Base-by-base conservation (phyloP, 2,329 filamentous ascomycete genomes). In the Zalaria obscura region DNA sequence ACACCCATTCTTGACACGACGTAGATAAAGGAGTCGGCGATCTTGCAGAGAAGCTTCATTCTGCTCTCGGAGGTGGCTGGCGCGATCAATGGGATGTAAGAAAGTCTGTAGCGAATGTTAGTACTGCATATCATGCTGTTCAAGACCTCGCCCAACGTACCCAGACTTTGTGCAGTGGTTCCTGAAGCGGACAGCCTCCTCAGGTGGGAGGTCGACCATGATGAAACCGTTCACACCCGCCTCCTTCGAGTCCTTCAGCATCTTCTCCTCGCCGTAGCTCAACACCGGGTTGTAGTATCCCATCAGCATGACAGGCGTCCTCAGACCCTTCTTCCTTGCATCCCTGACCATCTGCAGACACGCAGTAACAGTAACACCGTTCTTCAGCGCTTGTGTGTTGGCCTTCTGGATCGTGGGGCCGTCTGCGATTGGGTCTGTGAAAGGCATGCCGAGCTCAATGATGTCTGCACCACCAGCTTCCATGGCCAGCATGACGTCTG, bases 21-120 rank as follows among this genome's bases (percentile, higher is more conserved):
- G 61, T 98, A 98, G 65, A 98, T 93, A 69, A 96, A 98, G 3
- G 88, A 95, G 65, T 96, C 89, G 56, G 91, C 91, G 48, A 98
- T 89, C 61, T 85, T 79, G 75, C 91, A 98, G 8, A 98, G 80
- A 34, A 95, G 74, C 66, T 84, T 89, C 88, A 98, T 94, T 55
- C 91, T 83, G 49, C 77, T 72, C 53, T 95, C 87, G 5, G 87
- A 94, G 2, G 91, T 96, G 7, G 88, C 78, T 5, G 91, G 91
- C 1, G 91, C 89, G 53, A 98, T 95, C 40, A 98, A 72, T n/a
- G 91, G 91, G 9, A 98, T 83, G 59, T 96, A 98, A 4, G 88
- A 95, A 29, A 98, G 76, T 26, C 81, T 83, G 50, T 27, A 2
- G 18, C 18, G 18, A 18, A 18, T 18, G 31, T 35, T 28, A 26